Conservation (phyloP, 148 eudicot genomes). For the Salicornia ramosissima region DNA sequence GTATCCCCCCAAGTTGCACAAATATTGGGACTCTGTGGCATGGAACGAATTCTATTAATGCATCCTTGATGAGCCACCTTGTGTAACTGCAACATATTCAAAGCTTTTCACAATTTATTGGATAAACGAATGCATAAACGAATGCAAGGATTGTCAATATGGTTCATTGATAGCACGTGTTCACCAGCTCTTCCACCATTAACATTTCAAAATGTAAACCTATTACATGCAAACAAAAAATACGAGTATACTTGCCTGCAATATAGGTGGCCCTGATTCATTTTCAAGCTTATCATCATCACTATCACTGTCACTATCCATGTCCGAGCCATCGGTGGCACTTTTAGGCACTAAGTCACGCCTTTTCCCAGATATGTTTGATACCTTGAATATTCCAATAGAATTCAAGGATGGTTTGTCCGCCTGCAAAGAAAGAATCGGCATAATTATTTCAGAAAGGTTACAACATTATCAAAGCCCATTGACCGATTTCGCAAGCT, state of each 20-base stretch:
- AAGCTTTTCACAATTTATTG: not conserved
- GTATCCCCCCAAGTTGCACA: constrained; percentile 92
- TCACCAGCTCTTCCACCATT: not conserved
- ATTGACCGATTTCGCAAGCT: no score
- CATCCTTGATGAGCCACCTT: constrained; percentile 89
- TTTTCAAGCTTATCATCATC: constrained; percentile 44
- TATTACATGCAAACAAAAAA: not conserved
- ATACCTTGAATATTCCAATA: constrained; percentile 74
- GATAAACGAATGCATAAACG: not conserved
- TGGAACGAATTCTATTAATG: constrained; percentile 79
- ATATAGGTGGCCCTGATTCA: constrained; percentile 49
- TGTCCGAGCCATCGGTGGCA: constrained; percentile 52
- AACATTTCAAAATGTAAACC: not conserved
- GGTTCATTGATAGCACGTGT: not conserved
- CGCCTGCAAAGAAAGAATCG: constrained; percentile 48
- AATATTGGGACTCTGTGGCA: constrained; percentile 85
- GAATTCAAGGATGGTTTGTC: constrained; percentile 60
- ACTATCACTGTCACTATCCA: constrained; percentile 71
- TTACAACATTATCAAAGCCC: no score
- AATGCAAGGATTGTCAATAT: not conserved
- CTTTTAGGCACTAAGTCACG: constrained; percentile 61
- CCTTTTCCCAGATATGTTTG: constrained; percentile 76
- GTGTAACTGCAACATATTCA: constrained; percentile 49
- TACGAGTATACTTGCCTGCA: constrained; percentile 53
- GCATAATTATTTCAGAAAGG: no score